These are phyloP conservation scores for Blumeriella jaapii DNA, from an alignment of 2,329 filamentous ascomycete genomes.

Conservation along the genomic window DNA sequence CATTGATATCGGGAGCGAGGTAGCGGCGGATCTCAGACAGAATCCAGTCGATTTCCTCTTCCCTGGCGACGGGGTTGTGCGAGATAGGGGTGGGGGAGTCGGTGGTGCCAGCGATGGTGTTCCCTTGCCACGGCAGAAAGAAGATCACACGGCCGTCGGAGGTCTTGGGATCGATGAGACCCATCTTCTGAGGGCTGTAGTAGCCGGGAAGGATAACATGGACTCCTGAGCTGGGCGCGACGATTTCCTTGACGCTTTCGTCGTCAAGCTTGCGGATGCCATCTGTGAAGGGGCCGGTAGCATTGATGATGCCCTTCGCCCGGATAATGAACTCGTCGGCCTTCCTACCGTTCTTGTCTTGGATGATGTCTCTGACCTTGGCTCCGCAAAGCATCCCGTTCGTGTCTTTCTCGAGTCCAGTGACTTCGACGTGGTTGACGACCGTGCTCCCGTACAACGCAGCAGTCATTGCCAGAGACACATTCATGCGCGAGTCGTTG, in stretches of 20 bases:
- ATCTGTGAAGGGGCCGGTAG: constrained; percentile 80
- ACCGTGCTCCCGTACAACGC: constrained; percentile 78
- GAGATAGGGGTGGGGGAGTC: constrained; percentile 66
- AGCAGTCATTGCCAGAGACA: constrained; percentile 77
- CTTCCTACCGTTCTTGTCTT: constrained; percentile 50
- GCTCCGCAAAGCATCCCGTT: constrained; percentile 65
- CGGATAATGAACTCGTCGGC: constrained; percentile 56
- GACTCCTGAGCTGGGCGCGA: constrained; percentile 74
- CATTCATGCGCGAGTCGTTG: constrained; percentile 89
- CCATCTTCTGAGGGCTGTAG: constrained; percentile 77
- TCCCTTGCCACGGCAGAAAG: constrained; percentile 88
- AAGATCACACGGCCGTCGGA: constrained; percentile 86
- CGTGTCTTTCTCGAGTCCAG: constrained; percentile 60
- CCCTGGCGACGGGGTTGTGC: constrained; percentile 63
- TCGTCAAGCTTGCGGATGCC: constrained; percentile 80
- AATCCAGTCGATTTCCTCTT: constrained; percentile 83
- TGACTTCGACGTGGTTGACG: constrained; percentile 76
- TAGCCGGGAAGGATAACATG: constrained; percentile 82
- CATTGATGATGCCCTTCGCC: constrained; percentile 77
- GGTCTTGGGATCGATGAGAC: constrained; percentile 73
- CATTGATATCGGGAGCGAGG: constrained; percentile 72
- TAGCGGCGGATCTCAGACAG: constrained; percentile 73
- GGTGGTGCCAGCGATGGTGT: constrained; percentile 82
- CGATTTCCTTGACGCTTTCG: constrained; percentile 58
- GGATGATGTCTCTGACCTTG: constrained; percentile 57